Base-by-base conservation (phyloP, 306 rosid genomes). In the Dryas drummondii region DNA sequence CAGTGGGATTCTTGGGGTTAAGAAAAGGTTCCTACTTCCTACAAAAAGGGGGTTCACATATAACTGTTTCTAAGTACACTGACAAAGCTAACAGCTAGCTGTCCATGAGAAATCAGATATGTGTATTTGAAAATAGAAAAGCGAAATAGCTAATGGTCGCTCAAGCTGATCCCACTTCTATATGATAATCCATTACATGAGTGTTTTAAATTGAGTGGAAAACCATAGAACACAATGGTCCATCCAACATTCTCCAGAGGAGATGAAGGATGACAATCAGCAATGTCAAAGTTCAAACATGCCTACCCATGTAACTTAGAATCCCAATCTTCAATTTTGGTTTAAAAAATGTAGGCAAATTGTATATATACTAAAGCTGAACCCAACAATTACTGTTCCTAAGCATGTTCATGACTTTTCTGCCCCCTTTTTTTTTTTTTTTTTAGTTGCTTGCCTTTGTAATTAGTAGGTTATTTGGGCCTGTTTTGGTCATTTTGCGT, bases 191-290 rank as follows among this genome's bases (percentile, higher is more conserved):
- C 47, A 14, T 26, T n/a, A 70, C 12, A 55, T 55, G 7, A 71
- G 53, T 42, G 13, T 61, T 6, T 17, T 19, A 10, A 60, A 19
- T n/a, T 54, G 4, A 19, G 41, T 55, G 3, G 41, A 41, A 17
- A 7, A 54, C 64, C 11, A 41, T 4, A 6, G n/a, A 19, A 70
- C 37, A 40, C 65, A 17, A 22, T 71, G 17, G 37, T 44, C 26
- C 66, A 56, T 56, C 26, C 6, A 71, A 55, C 52, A 46, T 42
- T 42, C 66, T 26, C 75, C 13, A 56, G 59, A 68, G 73, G 50
- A 49, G 16, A 32, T 41, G 52, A 70, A 5, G 17, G n/a, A 51
- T 52, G 40, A 41, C 13, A 70, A 12, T 40, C 50, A 70, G 62
- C 11, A 52, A 57, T 9, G 62, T 52, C 15, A 52, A 52, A 37